These are phyloP conservation scores for Medicago lupulina DNA, from an alignment of 306 rosid genomes.

Conservation along the genomic window DNA sequence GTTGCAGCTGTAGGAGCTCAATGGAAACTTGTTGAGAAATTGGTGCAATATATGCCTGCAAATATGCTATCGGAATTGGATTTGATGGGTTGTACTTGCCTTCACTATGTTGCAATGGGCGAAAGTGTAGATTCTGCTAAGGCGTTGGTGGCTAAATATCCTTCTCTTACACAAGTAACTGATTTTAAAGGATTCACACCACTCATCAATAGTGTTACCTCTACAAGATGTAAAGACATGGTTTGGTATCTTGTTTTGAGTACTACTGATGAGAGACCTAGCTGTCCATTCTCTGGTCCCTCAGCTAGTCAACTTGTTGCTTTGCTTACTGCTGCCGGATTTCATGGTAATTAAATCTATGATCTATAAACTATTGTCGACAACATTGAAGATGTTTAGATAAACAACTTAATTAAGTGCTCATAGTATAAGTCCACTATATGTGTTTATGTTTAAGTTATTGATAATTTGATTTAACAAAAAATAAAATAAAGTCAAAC, in stretches of 20 bases:
- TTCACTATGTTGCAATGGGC: conserved; percentile 59
- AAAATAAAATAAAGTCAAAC: no score
- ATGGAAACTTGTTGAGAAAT: conserved; percentile 53
- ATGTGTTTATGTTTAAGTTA: no score
- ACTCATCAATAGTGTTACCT: conserved; percentile 45
- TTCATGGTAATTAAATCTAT: conserved; percentile 46
- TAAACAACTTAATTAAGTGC: no score
- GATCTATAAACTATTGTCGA: no score
- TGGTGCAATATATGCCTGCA: conserved; percentile 42
- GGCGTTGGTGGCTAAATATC: conserved; percentile 49
- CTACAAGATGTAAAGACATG: conserved; percentile 47
- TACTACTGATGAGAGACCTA: conserved; percentile 54
- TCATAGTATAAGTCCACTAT: no score
- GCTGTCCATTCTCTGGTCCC: conserved; percentile 52
- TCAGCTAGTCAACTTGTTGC: conserved; percentile 43
- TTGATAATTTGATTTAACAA: no score
- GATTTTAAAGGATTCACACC: conserved; percentile 53
- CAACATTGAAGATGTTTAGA: no score
- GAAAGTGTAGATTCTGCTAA: conserved; percentile 48
- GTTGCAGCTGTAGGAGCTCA: conserved; percentile 55
- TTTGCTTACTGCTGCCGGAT: conserved; percentile 60
- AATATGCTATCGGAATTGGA: conserved; percentile 40
- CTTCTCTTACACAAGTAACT: conserved; percentile 46
- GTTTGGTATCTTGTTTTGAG: conserved; percentile 61
- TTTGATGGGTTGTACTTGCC: conserved; percentile 52